Evolutionary conservation across 768 basidiomycete species (phyloP), one percentile per base, ranked within the genome.

Genomic region (Amanita muscaria): DNA sequence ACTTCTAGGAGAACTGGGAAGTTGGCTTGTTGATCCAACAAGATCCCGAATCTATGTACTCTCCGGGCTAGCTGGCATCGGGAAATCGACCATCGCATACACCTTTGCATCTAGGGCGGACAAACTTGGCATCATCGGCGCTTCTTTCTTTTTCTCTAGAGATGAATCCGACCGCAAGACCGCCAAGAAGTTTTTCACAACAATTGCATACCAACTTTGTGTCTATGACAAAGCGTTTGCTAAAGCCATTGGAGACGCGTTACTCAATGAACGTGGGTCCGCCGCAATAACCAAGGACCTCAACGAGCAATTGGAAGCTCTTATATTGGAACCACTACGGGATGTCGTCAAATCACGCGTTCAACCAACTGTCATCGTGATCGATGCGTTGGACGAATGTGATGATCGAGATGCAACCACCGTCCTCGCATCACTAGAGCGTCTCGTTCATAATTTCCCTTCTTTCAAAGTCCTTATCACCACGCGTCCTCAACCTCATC

Each of bases 351-450:
- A 36, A n/a, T 22, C 35, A 36, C 21, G 15, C 15, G 5, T n/a
- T 5, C 5, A 9, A 6, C 35, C 35, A 6, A 15, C n/a, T 6
- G 35, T 36, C 21, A 36, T 36, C 21, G 35, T 36, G 9, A n/a
- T 36, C n/a, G 35, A 36, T 36, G 35, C 35, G 15, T n/a, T 36
- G 35, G 35, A 36, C 21, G 35, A 36, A 22, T 36, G 35, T 36
- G 35, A 22, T n/a, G 15, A 36, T 12, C 6, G 12, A 6, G 27
- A 29, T 29, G 27, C 27, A 6, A 6, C 7, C 6, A 12, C 27
- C 7, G 12, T 29, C 12, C 27, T 29, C 27, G 27, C 7, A 29
- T 29, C 27, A 6, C 27, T 29, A 29, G 6, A 29, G 6, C 27
- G 27, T 7, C 34, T n/a, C 15, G 34, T 35, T 6, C 6, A n/a